Percentiles rank a stretch among this genome's conserved stretches.
Conservation (phyloP, 192 early-diverging fungal genomes). For the Oehlia diaphana region DNA sequence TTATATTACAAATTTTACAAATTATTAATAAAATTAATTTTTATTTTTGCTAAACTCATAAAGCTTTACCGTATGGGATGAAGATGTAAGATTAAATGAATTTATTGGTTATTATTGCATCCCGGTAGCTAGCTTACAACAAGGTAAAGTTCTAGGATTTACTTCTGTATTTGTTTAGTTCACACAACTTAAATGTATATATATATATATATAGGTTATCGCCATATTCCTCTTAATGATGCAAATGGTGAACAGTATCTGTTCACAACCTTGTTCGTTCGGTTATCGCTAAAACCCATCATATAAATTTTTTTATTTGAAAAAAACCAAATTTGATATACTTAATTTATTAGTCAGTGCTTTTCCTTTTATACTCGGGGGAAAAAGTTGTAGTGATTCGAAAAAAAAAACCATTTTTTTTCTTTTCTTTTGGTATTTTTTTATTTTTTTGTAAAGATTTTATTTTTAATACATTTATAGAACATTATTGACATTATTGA, state of each 20-base stretch:
- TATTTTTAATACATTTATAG: no score
- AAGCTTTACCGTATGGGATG: constrained; percentile 41
- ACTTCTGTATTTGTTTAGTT: background rate
- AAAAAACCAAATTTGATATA: no score
- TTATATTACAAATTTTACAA: background rate
- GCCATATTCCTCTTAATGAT: constrained; percentile 66
- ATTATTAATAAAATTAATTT: background rate
- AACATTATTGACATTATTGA: no score
- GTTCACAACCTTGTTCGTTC: constrained; percentile 67
- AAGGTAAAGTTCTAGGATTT: constrained; percentile 1
- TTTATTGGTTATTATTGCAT: constrained; percentile 47
- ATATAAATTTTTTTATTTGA: background rate
- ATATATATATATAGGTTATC: constrained; percentile 50
- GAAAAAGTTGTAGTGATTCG: no score
- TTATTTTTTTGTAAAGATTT: no score
- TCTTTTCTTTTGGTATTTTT: no score
- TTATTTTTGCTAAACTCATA: background rate
- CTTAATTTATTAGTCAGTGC: no score
- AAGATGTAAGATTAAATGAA: constrained; percentile 43
- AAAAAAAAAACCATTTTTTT: no score
- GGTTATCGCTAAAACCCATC: background rate
- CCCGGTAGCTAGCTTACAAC: constrained; percentile 42
- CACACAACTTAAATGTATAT: background rate
- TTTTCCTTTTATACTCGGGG: no score
- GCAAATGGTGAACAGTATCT: constrained; percentile 60